phyloP scores from a whole-genome alignment of 768 basidiomycete genomes.

The Pholiota conissans region DNA sequence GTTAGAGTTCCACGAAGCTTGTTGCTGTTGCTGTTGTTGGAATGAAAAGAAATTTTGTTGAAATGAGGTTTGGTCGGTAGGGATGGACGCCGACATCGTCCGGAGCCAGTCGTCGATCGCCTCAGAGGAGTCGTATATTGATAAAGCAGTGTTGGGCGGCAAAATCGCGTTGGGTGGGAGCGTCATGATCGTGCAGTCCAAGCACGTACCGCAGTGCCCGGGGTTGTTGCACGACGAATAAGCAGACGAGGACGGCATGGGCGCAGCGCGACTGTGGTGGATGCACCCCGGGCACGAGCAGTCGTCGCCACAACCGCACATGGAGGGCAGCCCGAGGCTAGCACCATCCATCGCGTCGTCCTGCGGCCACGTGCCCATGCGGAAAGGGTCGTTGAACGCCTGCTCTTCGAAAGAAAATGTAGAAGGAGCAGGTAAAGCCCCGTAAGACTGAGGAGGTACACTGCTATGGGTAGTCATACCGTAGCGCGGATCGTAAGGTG shows the following conservation, averaged over 20 bases:
- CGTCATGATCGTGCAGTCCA: slow-evolving; percentile 64
- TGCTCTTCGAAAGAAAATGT: slow-evolving; percentile 23
- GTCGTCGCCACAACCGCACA: slow-evolving; percentile 62
- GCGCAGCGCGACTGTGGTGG: slow-evolving; percentile 45
- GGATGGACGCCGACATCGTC: slow-evolving; percentile 37
- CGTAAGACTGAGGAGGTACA: slow-evolving; percentile 25
- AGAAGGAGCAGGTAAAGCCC: slow-evolving; percentile 17
- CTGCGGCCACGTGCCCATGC: slow-evolving; percentile 30
- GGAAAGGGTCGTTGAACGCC: slow-evolving; percentile 25
- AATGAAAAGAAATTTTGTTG: slow-evolving; percentile 10
- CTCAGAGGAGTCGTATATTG: slow-evolving; percentile 42
- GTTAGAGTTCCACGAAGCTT: background rate
- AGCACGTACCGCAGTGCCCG: slow-evolving; percentile 43
- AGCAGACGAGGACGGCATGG: slow-evolving; percentile 32
- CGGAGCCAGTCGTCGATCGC: slow-evolving; percentile 67
- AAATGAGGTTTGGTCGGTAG: slow-evolving; percentile 7
- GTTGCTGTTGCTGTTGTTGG: slow-evolving; percentile 13
- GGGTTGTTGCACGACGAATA: slow-evolving; percentile 39
- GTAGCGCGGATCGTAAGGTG: slow-evolving; percentile 71
- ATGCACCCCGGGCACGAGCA: slow-evolving; percentile 68
- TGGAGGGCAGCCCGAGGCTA: slow-evolving; percentile 37
- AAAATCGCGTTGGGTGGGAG: slow-evolving; percentile 38
- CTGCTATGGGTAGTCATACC: slow-evolving; percentile 39
- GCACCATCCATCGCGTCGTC: slow-evolving; percentile 14
- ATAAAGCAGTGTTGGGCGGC: slow-evolving; percentile 39